Evolutionary conservation across 2,329 filamentous ascomycete species (phyloP).

Genomic region (Colletotrichum liaoningense): DNA sequence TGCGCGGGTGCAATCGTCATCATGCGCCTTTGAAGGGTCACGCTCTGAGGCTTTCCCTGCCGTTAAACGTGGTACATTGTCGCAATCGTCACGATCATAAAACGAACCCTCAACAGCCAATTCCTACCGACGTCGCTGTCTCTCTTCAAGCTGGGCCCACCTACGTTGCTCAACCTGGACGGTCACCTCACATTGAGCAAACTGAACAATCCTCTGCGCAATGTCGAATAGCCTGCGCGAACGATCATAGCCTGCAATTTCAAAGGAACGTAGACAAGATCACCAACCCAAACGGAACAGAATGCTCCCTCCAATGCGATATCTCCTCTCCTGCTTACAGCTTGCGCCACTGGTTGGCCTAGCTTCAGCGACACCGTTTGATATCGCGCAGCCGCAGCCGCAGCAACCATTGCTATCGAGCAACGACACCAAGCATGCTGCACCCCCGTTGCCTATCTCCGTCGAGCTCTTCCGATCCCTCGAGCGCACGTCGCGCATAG

Average conservation of each 20-base stretch:
- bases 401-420: neutral
- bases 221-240: conserved; percentile 19
- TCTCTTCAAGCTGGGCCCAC: neutral
- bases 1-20: conserved; percentile 21
- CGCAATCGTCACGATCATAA: conserved; percentile 2
- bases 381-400: neutral
- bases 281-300: neutral
- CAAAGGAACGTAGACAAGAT: neutral
- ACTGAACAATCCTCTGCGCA: neutral
- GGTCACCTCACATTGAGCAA: neutral
- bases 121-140: neutral
- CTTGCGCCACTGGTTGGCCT: conserved; percentile 16
- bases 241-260: conserved; percentile 1
- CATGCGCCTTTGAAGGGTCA: conserved; percentile 26
- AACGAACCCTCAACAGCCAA: neutral
- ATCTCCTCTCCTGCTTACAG: neutral
- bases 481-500: conserved; percentile 88
- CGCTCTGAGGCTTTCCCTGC: conserved; percentile 6
- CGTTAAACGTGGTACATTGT: conserved; percentile 15
- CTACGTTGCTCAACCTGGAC: neutral
- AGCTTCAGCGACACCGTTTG: conserved; percentile 7
- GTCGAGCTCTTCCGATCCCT: conserved; percentile 79
- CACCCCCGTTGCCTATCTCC: conserved; percentile 56
- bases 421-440: conserved; percentile 8
- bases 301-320: neutral